Evolutionary conservation across 352 stramenopile species (phyloP).

Genomic region (Globisporangium cystogenes): DNA sequence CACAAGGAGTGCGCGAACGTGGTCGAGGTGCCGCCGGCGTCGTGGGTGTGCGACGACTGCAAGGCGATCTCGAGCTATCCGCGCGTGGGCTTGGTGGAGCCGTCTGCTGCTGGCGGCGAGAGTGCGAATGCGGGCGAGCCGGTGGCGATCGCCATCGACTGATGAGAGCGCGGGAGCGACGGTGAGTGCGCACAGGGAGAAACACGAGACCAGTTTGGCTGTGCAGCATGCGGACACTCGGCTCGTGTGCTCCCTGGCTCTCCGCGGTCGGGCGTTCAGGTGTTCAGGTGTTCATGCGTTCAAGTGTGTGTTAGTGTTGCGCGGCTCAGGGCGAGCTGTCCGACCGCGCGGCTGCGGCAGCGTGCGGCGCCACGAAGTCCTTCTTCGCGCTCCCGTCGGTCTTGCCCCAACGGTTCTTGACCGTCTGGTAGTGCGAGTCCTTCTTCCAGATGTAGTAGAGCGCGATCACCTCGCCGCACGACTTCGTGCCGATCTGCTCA

Average conservation of each 20-base stretch:
- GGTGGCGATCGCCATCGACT: slow-evolving; percentile 72
- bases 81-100: slow-evolving; percentile 39
- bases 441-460: slow-evolving; percentile 90
- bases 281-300: neutral
- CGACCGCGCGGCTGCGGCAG: neutral
- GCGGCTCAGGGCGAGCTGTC: neutral
- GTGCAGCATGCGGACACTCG: neutral
- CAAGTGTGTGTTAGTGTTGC: neutral
- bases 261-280: too few relatives aligned
- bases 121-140: slow-evolving; percentile 16
- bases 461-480: slow-evolving; percentile 63
- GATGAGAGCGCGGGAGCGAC: slow-evolving; percentile 1
- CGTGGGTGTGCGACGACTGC: slow-evolving; percentile 73
- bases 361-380: slow-evolving; percentile 11
- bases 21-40: slow-evolving; percentile 65
- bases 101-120: neutral
- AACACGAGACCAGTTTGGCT: neutral
- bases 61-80: slow-evolving; percentile 63
- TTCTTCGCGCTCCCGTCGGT: slow-evolving; percentile 24
- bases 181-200: neutral
- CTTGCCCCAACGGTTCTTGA: slow-evolving; percentile 77
- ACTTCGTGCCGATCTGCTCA: slow-evolving; percentile 64
- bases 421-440: slow-evolving; percentile 73
- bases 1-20: slow-evolving; percentile 82
- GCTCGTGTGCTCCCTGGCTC: neutral